phyloP scores from a whole-genome alignment of 2,329 filamentous ascomycete species.

The Talaromyces marneffei region DNA sequence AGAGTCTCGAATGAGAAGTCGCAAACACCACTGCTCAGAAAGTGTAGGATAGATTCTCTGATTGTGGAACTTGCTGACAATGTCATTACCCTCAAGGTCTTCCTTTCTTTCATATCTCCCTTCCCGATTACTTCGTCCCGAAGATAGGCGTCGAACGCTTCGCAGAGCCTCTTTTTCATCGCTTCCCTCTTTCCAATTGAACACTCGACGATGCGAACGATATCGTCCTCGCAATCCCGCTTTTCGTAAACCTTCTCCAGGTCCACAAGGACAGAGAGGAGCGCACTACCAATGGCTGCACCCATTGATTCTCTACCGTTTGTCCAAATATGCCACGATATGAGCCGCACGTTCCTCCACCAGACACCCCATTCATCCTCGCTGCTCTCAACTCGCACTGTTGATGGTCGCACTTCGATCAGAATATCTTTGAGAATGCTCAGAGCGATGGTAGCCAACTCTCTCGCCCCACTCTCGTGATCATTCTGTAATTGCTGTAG shows the following conservation, averaged over 20 bases:
- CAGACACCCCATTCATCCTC: conserved; percentile 34
- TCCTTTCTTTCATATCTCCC: conserved; percentile 9
- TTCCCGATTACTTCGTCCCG: conserved; percentile 14
- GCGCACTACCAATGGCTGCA: conserved; percentile 48
- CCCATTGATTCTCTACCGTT: conserved; percentile 63
- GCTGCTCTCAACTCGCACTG: conserved; percentile 8
- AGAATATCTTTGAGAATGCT: conserved; percentile 44
- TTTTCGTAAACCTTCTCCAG: conserved; percentile 23
- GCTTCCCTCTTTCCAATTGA: conserved; percentile 22
- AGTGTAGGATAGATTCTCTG: conserved; percentile 42
- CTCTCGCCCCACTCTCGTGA: conserved; percentile 54
- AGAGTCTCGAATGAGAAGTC: conserved; percentile 34
- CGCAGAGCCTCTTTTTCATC: conserved; percentile 21
- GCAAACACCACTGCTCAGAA: conserved; percentile 25
- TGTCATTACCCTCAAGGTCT: conserved; percentile 50
- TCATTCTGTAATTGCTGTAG: conserved; percentile 50
- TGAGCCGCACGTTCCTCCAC: conserved; percentile 53
- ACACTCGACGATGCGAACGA: conserved; percentile 20
- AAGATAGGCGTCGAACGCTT: conserved; percentile 25
- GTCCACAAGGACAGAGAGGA: conserved; percentile 23
- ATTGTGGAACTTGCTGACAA: conserved; percentile 61
- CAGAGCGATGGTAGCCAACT: conserved; percentile 53
- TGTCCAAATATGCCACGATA: conserved; percentile 59
- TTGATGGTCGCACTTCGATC: conserved; percentile 17
- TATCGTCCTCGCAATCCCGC: conserved; percentile 10